Evolutionary conservation across 192 early-diverging fungal genomes (phyloP), one percentile per base, ranked within the genome.

Genomic region (Obelidium mucronatum): DNA sequence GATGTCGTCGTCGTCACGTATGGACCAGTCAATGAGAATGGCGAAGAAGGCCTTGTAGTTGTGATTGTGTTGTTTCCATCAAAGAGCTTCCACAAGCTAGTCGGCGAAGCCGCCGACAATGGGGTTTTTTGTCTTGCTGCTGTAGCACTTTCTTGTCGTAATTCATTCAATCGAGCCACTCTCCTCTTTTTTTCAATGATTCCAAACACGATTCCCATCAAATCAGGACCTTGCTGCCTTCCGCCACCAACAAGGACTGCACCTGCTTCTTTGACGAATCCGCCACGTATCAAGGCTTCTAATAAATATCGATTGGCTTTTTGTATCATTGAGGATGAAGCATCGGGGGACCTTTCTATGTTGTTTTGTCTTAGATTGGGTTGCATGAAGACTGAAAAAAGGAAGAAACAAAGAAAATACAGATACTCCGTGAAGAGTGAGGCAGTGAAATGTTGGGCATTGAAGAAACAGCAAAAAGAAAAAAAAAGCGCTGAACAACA

Each of bases 121-220:
- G 26, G 30, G 17, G 40, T 37, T 36, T 30, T 39, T 37, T 4
- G 34, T 13, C 3, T n/a, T 6, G 35, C 4, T 13, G 63, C 0
- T 15, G 40, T 65, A 35, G 63, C 34, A 19, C 30, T 11, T 24
- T 40, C 51, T 51, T 44, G 26, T 28, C 39, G 22, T 19, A 33
- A 39, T 34, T 11, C 34, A 13, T 37, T 64, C 3, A 33, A 35
- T 13, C 34, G 13, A 26, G 28, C 61, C 24, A 35, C 51, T 34
- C 66, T 40, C 24, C 33, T 6, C 19, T 22, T 11, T 37, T 31
- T 5, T 33, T n/a, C 66, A 13, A 68, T 51, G 4, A 68, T 31
- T 15, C 40, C 66, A 13, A 28, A 51, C 66, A 68, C 66, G 30
- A 68, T 52, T 33, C 44, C 66, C 40, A 68, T 53, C 40, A 68